Base-by-base conservation (phyloP, 139 green algal species). In the Chlorella sp. region DNA sequence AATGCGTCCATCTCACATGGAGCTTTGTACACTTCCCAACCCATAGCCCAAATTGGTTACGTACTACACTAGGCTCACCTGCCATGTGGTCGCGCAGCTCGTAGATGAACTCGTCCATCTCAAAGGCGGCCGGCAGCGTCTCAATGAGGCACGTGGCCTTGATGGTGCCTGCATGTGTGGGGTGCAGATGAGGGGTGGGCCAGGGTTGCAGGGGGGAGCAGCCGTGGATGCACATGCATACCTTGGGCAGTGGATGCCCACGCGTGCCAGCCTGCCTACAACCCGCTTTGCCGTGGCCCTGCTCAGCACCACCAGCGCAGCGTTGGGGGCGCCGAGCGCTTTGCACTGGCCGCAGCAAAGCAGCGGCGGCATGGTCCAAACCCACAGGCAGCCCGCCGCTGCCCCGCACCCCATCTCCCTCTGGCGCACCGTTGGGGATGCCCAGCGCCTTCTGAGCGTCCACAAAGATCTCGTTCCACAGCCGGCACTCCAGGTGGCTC, bases 1-100 rank as follows among this genome's bases (percentile, higher is more conserved):
- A 98, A 96, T 92, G 97, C 95, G 81, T 98, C 89, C 94, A 98
- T 98, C 94, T 98, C 93, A 87, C 97, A 98, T 9, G 95, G 90
- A 9, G 95, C 95, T 30, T 92, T 11, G 46, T 54, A 19, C 46
- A 54, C 46, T 54, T 54, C 11, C 46, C 46, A 54, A 8, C 46
- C 46, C 8, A 54, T 54, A 11, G 46, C 46, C 46, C 46, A 54
- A 54, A 11, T 8, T 11, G 8, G 46, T 54, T 54, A 19, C 8
- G 8, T 54, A 54, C 8, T 60, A 60, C 51, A 48, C 68, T 34
- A 43, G 9, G n/a, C 68, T 13, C 79, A 69, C 85, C 56, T 2
- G 91, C 83, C 7, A 87, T 93, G 88, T 98, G 95, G 70, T 97
- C 87, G 24, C 94, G 86, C 82, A 98, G 94, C 92, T 98, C 95